Base-by-base conservation (phyloP, 2,329 filamentous ascomycete genomes). In the Diplodia corticola region DNA sequence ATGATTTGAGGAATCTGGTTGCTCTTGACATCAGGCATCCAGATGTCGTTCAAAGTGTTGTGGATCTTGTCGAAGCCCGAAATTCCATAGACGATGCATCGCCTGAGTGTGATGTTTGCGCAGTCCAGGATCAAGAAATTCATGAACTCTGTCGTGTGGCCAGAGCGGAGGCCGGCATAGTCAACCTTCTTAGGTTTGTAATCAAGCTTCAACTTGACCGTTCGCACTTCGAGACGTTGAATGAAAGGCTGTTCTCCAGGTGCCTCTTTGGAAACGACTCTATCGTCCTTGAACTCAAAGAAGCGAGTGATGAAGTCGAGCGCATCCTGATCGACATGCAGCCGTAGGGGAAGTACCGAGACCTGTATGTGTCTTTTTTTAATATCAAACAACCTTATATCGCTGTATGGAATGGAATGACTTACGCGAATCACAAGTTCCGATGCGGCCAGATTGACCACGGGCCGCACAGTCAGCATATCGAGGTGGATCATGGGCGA, bases 181-280 rank as follows among this genome's bases (percentile, higher is more conserved):
- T 99, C 94, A 20, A 99, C 92, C n/a, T 92, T 88, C 78, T 99
- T 98, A 9, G 95, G 95, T 77, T 99, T 99, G 80, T 99, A 99
- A 78, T 99, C 95, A 3, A 96, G 87, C 73, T 91, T 93, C 65
- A 99, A 85, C 2, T 89, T 89, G 26, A 99, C 86, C 4, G 91
- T 87, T 69, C 92, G 91, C 54, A 99, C 85, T 79, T 98, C 95
- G 1, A 92, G 89, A 63, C 95, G 87, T 75, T 98, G 94, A 1
- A 99, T 82, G 77, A 97, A 99, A 0, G 92, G 91, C 6, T 90
- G 81, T 2, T 88, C 84, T 1, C 87, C 85, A 0, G 85, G 81
- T 1, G 73, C 79, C 7, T 71, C 59, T 33, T 70, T 70, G 15
- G 77, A 72, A 0, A 73, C 73, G n/a, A 59, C n/a, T 1, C 81